Conservation (phyloP, 2,329 filamentous ascomycete species). For the Dactylonectria estremocensis region DNA sequence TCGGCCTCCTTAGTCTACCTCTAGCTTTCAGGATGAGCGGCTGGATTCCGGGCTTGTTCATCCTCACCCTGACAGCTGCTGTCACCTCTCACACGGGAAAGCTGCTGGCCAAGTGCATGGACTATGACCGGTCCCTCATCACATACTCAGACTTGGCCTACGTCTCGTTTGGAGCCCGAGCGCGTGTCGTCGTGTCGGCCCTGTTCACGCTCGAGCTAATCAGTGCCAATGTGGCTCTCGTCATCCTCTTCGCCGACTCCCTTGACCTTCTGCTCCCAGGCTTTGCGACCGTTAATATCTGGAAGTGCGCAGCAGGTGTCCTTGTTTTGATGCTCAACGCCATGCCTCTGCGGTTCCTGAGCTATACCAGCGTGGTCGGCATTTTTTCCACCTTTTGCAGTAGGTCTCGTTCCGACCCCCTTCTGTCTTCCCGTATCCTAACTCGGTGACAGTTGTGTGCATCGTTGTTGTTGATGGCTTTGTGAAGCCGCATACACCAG, state of each 20-base stretch:
- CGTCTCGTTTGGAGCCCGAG: slow-evolving; percentile 87
- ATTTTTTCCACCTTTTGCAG: slow-evolving; percentile 91
- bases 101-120: slow-evolving; percentile 88
- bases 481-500: slow-evolving; percentile 83
- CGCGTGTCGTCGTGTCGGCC: slow-evolving; percentile 85
- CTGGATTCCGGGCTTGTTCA: slow-evolving; percentile 86
- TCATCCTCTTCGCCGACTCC: slow-evolving; percentile 95
- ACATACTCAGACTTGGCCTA: slow-evolving; percentile 96
- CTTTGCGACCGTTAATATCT: slow-evolving; percentile 74
- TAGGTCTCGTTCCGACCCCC: slow-evolving; percentile 63
- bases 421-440: slow-evolving; percentile 15
- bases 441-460: slow-evolving; percentile 75
- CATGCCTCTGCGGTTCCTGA: slow-evolving; percentile 85
- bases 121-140: slow-evolving; percentile 86
- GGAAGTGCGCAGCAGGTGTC: slow-evolving; percentile 88
- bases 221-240: slow-evolving; percentile 88
- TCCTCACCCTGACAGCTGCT: slow-evolving; percentile 80
- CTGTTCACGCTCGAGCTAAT: slow-evolving; percentile 91
- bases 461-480: slow-evolving; percentile 91
- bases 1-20: slow-evolving; percentile 90
- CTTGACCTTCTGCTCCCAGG: slow-evolving; percentile 84
- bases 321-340: slow-evolving; percentile 88
- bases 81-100: slow-evolving; percentile 90
- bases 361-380: slow-evolving; percentile 93
- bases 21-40: slow-evolving; percentile 90